phyloP scores from a whole-genome alignment of 176 grass and related monocot genomes.

The Otatea glauca region DNA sequence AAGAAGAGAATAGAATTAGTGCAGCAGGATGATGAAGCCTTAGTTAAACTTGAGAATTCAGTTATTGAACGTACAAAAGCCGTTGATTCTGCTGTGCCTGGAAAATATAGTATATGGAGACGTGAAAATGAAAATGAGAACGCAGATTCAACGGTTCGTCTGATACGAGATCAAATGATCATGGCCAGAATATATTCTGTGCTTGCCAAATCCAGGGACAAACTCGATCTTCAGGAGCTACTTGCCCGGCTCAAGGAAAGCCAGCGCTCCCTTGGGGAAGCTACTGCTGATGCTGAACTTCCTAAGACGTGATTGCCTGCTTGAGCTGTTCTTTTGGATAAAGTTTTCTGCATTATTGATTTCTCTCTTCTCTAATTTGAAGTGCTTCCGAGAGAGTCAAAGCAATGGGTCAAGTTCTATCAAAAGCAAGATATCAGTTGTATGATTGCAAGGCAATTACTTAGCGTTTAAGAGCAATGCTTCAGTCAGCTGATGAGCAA shows the following conservation, averaged over 20 bases:
- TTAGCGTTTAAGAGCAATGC: too few relatives aligned
- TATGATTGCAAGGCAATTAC: conserved; percentile 11
- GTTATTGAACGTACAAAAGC: conserved; percentile 60
- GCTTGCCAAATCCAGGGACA: conserved; percentile 63
- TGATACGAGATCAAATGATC: conserved; percentile 70
- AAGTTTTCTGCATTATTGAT: not conserved
- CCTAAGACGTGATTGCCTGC: conserved; percentile 44
- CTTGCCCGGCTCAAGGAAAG: conserved; percentile 63
- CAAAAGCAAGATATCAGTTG: conserved; percentile 56
- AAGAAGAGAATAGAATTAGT: conserved; percentile 37
- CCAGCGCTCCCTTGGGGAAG: conserved; percentile 60
- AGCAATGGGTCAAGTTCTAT: conserved; percentile 60
- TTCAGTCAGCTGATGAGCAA: too few relatives aligned
- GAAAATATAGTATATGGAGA: conserved; percentile 73
- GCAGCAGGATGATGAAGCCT: conserved; percentile 61
- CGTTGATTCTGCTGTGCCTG: conserved; percentile 70
- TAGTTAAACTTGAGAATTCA: conserved; percentile 66
- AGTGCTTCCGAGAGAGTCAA: conserved; percentile 56
- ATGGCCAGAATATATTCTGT: conserved; percentile 67
- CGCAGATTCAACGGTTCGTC: conserved; percentile 57
- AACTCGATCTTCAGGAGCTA: conserved; percentile 61
- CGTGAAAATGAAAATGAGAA: conserved; percentile 66
- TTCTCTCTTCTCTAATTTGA: conserved; percentile 21
- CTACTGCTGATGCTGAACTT: conserved; percentile 64
- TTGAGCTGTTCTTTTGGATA: not conserved